Evolutionary conservation across 1,284 basidiomycete genomes (phyloP).

Genomic region (Xerocomus cyaneibrunnescens): DNA sequence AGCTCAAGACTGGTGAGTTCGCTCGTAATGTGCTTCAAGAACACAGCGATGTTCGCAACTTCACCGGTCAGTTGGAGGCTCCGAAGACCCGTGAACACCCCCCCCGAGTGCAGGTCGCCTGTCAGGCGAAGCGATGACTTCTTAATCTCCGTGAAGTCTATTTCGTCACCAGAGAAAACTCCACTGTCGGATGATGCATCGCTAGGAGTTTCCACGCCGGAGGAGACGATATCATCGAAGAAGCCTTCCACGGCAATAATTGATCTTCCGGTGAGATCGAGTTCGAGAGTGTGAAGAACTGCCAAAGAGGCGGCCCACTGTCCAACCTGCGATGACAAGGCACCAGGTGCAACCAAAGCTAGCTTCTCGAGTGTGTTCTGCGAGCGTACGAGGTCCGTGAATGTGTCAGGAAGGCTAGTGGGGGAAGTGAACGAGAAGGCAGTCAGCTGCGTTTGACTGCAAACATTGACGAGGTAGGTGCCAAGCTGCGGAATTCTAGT

Average conservation of each 20-base stretch:
- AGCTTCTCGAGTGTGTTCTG: constrained; percentile 62
- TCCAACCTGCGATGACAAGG: constrained; percentile 63
- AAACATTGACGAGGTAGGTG: constrained; percentile 60
- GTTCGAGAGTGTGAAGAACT: constrained; percentile 56
- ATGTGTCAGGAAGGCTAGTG: constrained; percentile 64
- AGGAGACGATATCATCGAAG: constrained; percentile 66
- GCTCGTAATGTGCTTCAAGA: constrained; percentile 64
- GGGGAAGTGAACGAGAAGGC: constrained; percentile 67
- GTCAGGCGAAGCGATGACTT: constrained; percentile 63
- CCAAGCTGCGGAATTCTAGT: constrained; percentile 55
- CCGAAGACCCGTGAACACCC: constrained; percentile 56
- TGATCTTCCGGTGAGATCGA: constrained; percentile 68
- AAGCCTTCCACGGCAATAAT: constrained; percentile 70
- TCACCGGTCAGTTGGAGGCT: constrained; percentile 67
- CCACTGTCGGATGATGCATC: constrained; percentile 70
- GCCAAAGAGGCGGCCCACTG: constrained; percentile 64
- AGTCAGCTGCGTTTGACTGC: constrained; percentile 57
- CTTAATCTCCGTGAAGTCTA: constrained; percentile 68
- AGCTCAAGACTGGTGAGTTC: constrained; percentile 63
- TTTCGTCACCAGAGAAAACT: constrained; percentile 69
- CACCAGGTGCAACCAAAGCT: constrained; percentile 66
- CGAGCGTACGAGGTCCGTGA: constrained; percentile 59
- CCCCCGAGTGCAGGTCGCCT: constrained; percentile 48
- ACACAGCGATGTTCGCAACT: constrained; percentile 62
- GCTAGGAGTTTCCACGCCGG: constrained; percentile 65